Evolutionary conservation across 108 stramenopile species (phyloP), one percentile per base, ranked within the genome.

Genomic region (Cyclotella choctawhatcheeana): DNA sequence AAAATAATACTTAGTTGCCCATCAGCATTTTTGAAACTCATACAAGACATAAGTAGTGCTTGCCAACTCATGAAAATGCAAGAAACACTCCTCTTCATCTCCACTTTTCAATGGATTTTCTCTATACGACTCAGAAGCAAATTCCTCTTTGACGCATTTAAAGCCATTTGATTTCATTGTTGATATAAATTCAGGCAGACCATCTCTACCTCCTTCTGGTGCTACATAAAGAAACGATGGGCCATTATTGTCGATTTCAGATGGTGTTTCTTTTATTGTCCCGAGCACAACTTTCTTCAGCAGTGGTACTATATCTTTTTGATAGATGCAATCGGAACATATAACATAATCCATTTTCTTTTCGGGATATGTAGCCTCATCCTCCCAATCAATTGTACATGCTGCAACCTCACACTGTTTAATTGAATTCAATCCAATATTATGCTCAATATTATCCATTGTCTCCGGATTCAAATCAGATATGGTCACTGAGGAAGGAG

Each of bases 321-420:
- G 82, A 79, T 96, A 96, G 44, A 96, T 90, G n/a, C 90, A 77
- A 72, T 96, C 95, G 14, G 91, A 91, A 21, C 95, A 89, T 69
- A 96, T 83, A 30, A 96, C 76, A 67, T 56, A 79, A 76, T 93
- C 93, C 25, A 91, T 55, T 52, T 77, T 84, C 52, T 90, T 84
- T 31, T 52, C 10, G n/a, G 90, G 91, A 83, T 86, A 93, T 6
- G 95, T 93, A 1, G 83, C 52, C 54, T 82, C 70, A 44, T 94
- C 92, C 5, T 66, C 82, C 96, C 93, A 96, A 82, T 94, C 89
- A 73, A 96, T 91, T 10, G 77, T 51, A 33, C 44, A 35, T 8
- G 79, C 81, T 4, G 44, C 67, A 35, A 67, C 40, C 13, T 67
- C 58, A 33, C 44, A 45, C 20, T 45, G 48, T 29, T 18, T 44